Percentiles rank a stretch among this genome's conserved stretches.
Evolutionary conservation across 768 basidiomycete species (phyloP).

Genomic region (Mycena rebaudengoi): DNA sequence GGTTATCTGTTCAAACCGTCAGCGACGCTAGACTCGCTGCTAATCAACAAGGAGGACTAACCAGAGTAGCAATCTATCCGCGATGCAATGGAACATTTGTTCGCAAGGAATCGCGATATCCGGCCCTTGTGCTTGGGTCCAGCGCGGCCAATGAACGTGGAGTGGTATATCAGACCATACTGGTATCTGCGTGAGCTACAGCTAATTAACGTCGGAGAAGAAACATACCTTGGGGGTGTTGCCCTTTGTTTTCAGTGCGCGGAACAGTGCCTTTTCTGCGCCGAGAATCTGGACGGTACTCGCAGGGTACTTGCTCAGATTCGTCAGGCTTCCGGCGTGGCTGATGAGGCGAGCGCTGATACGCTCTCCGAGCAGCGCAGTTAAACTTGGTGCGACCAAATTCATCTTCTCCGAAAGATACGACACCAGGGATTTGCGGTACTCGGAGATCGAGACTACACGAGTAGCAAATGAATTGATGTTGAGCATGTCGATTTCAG

Average conservation of each 20-base stretch:
- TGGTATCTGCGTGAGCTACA: constrained; percentile 39
- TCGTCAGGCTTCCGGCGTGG: constrained; percentile 96
- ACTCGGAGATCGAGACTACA: constrained; percentile 91
- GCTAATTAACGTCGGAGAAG: not conserved
- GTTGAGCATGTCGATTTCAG: constrained; percentile 95
- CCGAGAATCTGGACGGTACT: constrained; percentile 98
- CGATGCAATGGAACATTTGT: constrained; percentile 97
- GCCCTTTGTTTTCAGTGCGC: constrained; percentile 97
- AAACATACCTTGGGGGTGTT: constrained; percentile 90
- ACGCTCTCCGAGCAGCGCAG: constrained; percentile 89
- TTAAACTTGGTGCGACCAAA: constrained; percentile 92
- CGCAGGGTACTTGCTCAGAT: constrained; percentile 97
- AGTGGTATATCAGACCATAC: constrained; percentile 99
- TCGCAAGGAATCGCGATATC: constrained; percentile 98
- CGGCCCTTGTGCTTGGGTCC: constrained; percentile 95
- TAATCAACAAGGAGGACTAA: constrained; percentile 38
- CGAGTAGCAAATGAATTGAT: constrained; percentile 91
- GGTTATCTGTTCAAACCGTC: constrained; percentile 62
- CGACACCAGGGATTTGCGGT: constrained; percentile 87
- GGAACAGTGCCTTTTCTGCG: constrained; percentile 97
- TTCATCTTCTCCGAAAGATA: constrained; percentile 99
- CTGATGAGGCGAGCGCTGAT: constrained; percentile 93
- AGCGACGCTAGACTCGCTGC: not conserved
- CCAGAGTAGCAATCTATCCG: constrained; percentile 96
- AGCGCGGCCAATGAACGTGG: constrained; percentile 95